These are phyloP conservation scores for Paecilomyces sp. DNA, from an alignment of 2,329 filamentous ascomycete genomes.

Conservation along the genomic window DNA sequence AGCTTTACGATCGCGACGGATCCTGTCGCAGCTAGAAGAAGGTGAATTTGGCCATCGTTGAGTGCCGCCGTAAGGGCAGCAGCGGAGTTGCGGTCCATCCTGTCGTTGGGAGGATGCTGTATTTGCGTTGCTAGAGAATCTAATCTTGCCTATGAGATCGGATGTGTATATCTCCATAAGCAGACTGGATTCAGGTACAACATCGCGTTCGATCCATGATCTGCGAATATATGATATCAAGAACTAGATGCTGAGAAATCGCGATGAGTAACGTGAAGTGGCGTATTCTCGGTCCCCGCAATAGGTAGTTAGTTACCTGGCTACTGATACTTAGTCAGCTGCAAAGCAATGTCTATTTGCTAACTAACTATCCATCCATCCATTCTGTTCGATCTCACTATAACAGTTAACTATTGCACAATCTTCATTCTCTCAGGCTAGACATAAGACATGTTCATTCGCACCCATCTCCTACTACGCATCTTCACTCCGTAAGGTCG, in stretches of 20 bases:
- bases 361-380: neutral
- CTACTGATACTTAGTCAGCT: neutral
- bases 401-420: too few species aligned
- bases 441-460: too few species aligned
- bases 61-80: neutral
- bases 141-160: neutral
- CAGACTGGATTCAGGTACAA: neutral
- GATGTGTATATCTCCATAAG: neutral
- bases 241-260: neutral
- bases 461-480: too few species aligned
- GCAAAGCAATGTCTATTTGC: neutral
- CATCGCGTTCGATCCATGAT: neutral
- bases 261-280: neutral
- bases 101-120: neutral
- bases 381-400: too few species aligned
- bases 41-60: neutral
- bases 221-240: neutral
- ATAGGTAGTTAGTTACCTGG: neutral
- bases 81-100: neutral
- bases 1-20: conserved; percentile 88
- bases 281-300: neutral
- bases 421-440: too few species aligned
- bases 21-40: conserved; percentile 57
- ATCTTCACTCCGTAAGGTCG: neutral
- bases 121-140: neutral